A percentile compares a stretch with the other conserved stretches of the same genome.
phyloP scores from a whole-genome alignment of 768 basidiomycete species.

The Psilocybe cubensis region DNA sequence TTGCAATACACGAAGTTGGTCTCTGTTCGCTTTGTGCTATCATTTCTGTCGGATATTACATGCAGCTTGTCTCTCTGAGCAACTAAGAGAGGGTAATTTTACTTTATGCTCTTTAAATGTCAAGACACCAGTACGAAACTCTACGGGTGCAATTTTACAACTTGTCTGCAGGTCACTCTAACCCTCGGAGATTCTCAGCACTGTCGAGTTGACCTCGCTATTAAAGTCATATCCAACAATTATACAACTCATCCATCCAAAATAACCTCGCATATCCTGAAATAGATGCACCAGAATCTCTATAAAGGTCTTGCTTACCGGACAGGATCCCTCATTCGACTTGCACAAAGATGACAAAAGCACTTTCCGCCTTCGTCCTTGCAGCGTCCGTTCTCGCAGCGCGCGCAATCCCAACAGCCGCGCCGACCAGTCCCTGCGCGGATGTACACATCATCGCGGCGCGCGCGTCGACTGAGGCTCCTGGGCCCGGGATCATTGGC shows the following conservation, averaged over 20 bases:
- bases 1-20: too few relatives aligned
- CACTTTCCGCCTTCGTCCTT: constrained; percentile 11
- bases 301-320: too few relatives aligned
- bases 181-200: background rate
- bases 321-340: background rate
- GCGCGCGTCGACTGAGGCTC: constrained; percentile 28
- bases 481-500: constrained; percentile 30
- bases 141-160: background rate
- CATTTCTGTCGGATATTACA: too few relatives aligned
- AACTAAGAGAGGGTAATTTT: too few relatives aligned
- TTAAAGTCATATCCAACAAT: too few relatives aligned
- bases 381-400: constrained; percentile 2
- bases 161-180: background rate
- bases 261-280: too few relatives aligned
- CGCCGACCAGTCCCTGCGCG: constrained; percentile 26
- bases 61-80: too few relatives aligned
- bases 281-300: background rate
- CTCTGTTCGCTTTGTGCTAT: too few relatives aligned
- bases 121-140: too few relatives aligned
- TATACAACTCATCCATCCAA: too few relatives aligned
- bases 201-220: background rate
- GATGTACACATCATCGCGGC: constrained; percentile 32
- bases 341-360: background rate
- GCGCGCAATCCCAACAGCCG: constrained; percentile 20
- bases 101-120: background rate